Evolutionary conservation across 805 yeast species (phyloP).

Genomic region (Scheffersomyces lignosus): DNA sequence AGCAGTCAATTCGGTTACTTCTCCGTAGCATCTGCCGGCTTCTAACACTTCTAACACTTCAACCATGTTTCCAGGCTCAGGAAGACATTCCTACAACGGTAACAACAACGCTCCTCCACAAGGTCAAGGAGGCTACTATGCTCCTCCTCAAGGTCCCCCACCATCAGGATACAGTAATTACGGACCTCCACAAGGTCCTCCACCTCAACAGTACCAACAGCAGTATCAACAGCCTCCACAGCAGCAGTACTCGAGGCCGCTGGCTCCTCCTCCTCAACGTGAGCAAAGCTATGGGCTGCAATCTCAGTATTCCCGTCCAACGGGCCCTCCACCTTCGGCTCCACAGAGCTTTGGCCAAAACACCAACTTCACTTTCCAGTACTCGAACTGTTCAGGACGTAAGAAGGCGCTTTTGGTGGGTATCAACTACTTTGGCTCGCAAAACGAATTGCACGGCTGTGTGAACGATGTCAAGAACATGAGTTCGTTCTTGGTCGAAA

Average conservation of each 20-base stretch:
- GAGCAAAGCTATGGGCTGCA: conserved; percentile 4
- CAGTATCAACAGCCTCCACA: conserved; percentile 6
- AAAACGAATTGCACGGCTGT: conserved; percentile 35
- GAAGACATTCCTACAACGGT: conserved; percentile 15
- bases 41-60: too few species aligned
- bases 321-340: conserved; percentile 26
- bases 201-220: neutral
- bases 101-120: conserved; percentile 17
- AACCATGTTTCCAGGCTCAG: conserved; percentile 26
- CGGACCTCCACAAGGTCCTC: conserved; percentile 19
- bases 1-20: too few species aligned
- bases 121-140: conserved; percentile 2
- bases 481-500: conserved; percentile 28
- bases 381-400: conserved; percentile 38
- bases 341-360: conserved; percentile 40
- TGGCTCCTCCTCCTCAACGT: neutral
- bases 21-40: too few species aligned
- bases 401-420: conserved; percentile 40
- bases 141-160: conserved; percentile 17
- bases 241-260: neutral
- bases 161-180: conserved; percentile 13
- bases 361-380: conserved; percentile 35
- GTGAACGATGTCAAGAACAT: conserved; percentile 41
- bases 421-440: conserved; percentile 32
- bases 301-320: conserved; percentile 9